These are phyloP conservation scores for Cutaneotrichosporon sp. DNA, from an alignment of 1,284 basidiomycete species.

Conservation along the genomic window DNA sequence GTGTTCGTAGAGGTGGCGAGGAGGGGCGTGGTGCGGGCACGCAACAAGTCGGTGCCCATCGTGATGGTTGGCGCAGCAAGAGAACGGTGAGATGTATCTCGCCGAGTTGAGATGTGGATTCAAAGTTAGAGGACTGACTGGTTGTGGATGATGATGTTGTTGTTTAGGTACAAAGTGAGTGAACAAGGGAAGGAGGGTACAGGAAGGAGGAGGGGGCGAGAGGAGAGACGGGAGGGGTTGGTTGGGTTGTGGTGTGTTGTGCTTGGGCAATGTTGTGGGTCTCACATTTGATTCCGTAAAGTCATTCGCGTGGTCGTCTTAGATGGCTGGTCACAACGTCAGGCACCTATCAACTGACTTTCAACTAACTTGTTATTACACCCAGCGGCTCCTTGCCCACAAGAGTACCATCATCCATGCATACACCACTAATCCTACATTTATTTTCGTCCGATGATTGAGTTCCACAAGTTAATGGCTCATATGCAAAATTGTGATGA, in stretches of 20 bases:
- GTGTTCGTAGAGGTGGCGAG: not conserved
- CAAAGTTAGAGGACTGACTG: not conserved
- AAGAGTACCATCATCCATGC: slow-evolving; percentile 1
- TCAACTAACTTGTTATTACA: too few relatives aligned
- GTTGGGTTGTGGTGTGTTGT: not conserved
- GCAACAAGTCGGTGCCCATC: slow-evolving; percentile 1
- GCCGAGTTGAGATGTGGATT: not conserved
- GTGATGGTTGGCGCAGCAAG: not conserved
- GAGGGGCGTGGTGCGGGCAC: not conserved
- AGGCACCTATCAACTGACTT: not conserved
- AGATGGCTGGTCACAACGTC: not conserved
- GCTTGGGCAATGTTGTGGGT: slow-evolving; percentile 2
- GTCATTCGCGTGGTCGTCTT: slow-evolving; percentile 10
- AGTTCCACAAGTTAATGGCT: slow-evolving; percentile 1
- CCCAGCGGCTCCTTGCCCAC: too few relatives aligned
- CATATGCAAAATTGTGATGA: slow-evolving; percentile 11
- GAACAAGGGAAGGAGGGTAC: not conserved
- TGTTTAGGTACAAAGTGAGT: not conserved
- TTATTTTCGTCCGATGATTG: not conserved
- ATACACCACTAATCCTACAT: slow-evolving; percentile 13
- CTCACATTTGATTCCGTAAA: slow-evolving; percentile 15
- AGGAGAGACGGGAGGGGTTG: not conserved
- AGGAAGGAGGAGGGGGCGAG: not conserved
- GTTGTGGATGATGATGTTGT: not conserved
- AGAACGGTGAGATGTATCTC: not conserved